A percentile compares a stretch with the other conserved stretches of the same genome.
These are phyloP conservation scores for Aspergillus arachidicola DNA, from an alignment of 2,329 filamentous ascomycete species.

Conservation along the genomic window DNA sequence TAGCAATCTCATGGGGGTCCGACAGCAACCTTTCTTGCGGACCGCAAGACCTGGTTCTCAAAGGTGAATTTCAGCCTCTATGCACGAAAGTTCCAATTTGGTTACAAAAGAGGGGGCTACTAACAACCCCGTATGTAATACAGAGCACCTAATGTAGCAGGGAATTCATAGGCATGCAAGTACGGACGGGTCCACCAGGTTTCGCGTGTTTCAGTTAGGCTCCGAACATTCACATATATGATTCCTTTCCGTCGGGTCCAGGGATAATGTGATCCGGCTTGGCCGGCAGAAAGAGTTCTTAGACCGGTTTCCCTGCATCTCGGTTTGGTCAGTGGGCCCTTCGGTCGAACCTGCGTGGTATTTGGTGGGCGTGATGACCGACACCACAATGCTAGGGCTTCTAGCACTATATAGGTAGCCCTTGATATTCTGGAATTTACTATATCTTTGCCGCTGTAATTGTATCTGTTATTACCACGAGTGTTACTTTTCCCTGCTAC, in stretches of 20 bases:
- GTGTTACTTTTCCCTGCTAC: neutral
- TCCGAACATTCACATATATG: neutral
- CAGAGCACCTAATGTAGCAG: neutral
- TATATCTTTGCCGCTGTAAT: neutral
- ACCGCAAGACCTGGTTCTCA: neutral
- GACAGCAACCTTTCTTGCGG: neutral
- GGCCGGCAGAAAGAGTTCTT: neutral
- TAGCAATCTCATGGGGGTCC: neutral
- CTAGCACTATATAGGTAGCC: neutral
- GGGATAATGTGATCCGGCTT: neutral
- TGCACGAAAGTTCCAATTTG: neutral
- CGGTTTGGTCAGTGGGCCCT: neutral
- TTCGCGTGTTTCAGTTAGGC: neutral
- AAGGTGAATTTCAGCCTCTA: neutral
- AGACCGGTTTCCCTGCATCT: neutral
- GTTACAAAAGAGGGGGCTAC: neutral
- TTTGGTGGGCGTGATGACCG: neutral
- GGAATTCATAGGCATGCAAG: neutral
- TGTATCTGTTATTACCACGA: neutral
- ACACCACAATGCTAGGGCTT: neutral
- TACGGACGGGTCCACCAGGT: neutral
- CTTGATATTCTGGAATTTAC: neutral
- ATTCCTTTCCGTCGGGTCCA: neutral
- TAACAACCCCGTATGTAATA: neutral
- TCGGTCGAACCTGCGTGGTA: neutral